phyloP scores from a whole-genome alignment of 1,284 basidiomycete species.

The Naganishia sp. region DNA sequence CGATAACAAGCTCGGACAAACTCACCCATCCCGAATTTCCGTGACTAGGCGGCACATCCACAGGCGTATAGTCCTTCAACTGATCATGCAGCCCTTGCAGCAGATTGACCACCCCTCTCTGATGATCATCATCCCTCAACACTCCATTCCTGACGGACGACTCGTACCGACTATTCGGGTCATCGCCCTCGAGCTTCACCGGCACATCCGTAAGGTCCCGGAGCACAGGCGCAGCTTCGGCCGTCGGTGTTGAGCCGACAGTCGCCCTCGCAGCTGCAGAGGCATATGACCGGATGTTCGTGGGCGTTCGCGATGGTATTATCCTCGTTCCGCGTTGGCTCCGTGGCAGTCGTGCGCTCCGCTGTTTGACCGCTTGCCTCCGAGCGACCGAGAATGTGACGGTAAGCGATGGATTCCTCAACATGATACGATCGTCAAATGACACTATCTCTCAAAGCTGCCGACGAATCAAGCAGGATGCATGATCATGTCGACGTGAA shows the following conservation, averaged over 20 bases:
- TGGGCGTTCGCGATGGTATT: background rate
- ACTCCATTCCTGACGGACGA: slow-evolving; percentile 70
- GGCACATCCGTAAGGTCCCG: too few relatives aligned
- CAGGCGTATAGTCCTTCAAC: slow-evolving; percentile 71
- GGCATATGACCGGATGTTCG: background rate
- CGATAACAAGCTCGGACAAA: slow-evolving; percentile 6
- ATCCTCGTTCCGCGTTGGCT: background rate
- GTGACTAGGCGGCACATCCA: slow-evolving; percentile 59
- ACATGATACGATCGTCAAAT: too few relatives aligned
- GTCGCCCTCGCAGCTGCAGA: slow-evolving; percentile 3
- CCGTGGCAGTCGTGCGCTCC: background rate
- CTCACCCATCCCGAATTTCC: slow-evolving; percentile 42
- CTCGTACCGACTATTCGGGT: slow-evolving; percentile 62
- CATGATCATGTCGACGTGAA: background rate
- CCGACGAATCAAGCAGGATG: too few relatives aligned
- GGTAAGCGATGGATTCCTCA: too few relatives aligned
- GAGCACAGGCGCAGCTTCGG: background rate
- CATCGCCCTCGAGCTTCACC: slow-evolving; percentile 6
- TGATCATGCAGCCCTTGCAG: slow-evolving; percentile 78
- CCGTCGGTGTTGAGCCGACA: background rate
- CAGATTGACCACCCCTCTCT: slow-evolving; percentile 77
- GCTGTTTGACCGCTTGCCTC: slow-evolving; percentile 6
- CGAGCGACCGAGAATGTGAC: background rate
- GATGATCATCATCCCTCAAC: slow-evolving; percentile 77
- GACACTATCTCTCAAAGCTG: too few relatives aligned